Conservation (phyloP, 1,284 basidiomycete genomes). For the Cutaneotrichosporon spelunceum region DNA sequence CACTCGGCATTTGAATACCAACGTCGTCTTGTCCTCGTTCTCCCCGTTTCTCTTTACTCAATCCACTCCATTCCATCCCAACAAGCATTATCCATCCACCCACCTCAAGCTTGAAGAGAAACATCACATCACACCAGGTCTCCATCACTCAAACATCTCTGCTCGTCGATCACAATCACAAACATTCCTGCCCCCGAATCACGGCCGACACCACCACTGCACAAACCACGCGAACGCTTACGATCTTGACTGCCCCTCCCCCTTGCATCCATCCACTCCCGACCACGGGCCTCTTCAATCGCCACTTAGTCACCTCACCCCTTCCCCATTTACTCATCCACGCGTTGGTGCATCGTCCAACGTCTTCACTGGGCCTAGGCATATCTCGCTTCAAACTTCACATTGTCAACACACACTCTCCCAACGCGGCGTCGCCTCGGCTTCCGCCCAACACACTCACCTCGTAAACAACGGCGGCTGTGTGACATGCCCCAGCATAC, state of each 20-base stretch:
- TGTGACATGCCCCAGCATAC: background rate
- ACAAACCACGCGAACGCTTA: background rate
- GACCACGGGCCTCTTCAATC: background rate
- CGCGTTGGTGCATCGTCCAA: background rate
- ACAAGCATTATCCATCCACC: background rate
- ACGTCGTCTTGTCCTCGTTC: no score
- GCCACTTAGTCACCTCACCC: background rate
- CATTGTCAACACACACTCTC: background rate
- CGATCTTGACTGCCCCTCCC: background rate
- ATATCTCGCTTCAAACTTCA: background rate
- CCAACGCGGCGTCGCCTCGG: background rate
- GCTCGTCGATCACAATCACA: background rate
- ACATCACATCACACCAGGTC: background rate
- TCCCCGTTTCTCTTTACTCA: no score
- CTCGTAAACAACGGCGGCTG: background rate
- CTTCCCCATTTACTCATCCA: background rate
- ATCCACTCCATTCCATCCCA: background rate
- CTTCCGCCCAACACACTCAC: background rate
- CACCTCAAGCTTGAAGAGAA: background rate
- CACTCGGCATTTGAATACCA: no score
- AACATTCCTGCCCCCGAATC: background rate
- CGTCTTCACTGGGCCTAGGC: background rate
- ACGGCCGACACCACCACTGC: background rate
- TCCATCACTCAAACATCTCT: background rate
- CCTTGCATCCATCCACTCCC: background rate